Evolutionary conservation across 495 filamentous ascomycete genomes (phyloP), one percentile per base, ranked within the genome.

Genomic region (Opeltia flavorubescens): DNA sequence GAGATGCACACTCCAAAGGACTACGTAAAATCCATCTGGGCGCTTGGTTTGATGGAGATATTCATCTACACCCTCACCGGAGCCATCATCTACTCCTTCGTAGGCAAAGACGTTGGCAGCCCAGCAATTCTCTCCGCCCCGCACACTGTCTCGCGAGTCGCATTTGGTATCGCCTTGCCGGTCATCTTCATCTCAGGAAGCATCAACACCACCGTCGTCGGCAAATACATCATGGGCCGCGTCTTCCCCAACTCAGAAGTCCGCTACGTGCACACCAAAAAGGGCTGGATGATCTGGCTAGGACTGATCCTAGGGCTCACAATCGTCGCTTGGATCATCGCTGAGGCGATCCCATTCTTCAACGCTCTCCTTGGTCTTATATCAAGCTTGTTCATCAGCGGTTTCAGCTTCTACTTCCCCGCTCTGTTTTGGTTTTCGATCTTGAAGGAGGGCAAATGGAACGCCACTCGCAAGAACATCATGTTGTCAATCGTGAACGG

Each of bases 81-180:
- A 11, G 66, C 70, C 2, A 64, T 86, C 5, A 72, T 88, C 40
- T 89, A 87, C 63, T 67, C 64, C 50, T 89, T 71, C 61, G 79
- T 77, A 27, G 85, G 85, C 3, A 63, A 60, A 0, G 68, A 70
- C n/a, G 83, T 89, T 39, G 59, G 65, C 11, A 79, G 79, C 0
- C 85, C 85, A 1, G 81, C 83, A 5, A 71, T 89, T 1, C 71
- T 80, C 5, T 80, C 81, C 0, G 78, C 78, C n/a, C 71, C 75
- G 7, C 53, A 58, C 0, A 42, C 69, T 0, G 55, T 91, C 6
- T 75, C 79, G 51, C 85, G 83, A 55, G 57, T 88, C 30, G 75
- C 78, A 8, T 91, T 82, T 52, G 84, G 83, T 4, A 62, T 89
- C 50, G 84, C 82, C 8, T 55, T 84, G 7, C 85, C 85, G 8